These are phyloP conservation scores for Phytophthora meadii DNA, from an alignment of 352 stramenopile species.

Conservation along the genomic window DNA sequence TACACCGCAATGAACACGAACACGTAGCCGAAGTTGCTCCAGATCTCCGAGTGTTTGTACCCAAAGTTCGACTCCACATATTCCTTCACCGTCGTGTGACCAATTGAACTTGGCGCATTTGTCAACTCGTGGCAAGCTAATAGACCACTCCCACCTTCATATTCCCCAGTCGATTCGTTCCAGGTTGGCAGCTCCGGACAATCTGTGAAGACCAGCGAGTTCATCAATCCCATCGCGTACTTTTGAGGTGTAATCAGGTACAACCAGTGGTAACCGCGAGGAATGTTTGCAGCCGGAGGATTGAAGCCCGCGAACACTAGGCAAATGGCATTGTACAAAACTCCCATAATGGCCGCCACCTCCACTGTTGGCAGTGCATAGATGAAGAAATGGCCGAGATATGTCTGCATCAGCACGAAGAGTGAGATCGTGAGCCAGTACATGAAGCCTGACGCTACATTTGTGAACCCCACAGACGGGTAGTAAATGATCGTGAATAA, in stretches of 20 bases:
- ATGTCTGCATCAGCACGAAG: constrained; percentile 45
- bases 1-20: constrained; percentile 40
- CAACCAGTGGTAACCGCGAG: constrained; percentile 47
- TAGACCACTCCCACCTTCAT: constrained; percentile 20
- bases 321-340: constrained; percentile 48
- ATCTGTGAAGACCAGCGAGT: constrained; percentile 41
- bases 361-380: constrained; percentile 45
- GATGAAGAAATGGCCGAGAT: constrained; percentile 44
- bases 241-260: constrained; percentile 49
- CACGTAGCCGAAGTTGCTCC: constrained; percentile 35
- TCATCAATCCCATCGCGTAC: constrained; percentile 38
- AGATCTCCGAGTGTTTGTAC: constrained; percentile 44
- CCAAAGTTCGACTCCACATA: constrained; percentile 32
- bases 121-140: constrained; percentile 26
- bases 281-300: constrained; percentile 41
- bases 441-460: constrained; percentile 38
- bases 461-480: constrained; percentile 52
- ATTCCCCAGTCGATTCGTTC: constrained; percentile 18
- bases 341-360: constrained; percentile 44
- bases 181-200: constrained; percentile 34
- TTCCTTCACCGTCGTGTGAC: constrained; percentile 26
- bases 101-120: constrained; percentile 12
- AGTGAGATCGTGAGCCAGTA: constrained; percentile 50
- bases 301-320: constrained; percentile 51
- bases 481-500: constrained; percentile 61